Percentiles rank a stretch among this genome's conserved stretches.
phyloP scores from a whole-genome alignment of 2,329 filamentous ascomycete species.

The Ophiocordyceps polyrhachis-furcata region DNA sequence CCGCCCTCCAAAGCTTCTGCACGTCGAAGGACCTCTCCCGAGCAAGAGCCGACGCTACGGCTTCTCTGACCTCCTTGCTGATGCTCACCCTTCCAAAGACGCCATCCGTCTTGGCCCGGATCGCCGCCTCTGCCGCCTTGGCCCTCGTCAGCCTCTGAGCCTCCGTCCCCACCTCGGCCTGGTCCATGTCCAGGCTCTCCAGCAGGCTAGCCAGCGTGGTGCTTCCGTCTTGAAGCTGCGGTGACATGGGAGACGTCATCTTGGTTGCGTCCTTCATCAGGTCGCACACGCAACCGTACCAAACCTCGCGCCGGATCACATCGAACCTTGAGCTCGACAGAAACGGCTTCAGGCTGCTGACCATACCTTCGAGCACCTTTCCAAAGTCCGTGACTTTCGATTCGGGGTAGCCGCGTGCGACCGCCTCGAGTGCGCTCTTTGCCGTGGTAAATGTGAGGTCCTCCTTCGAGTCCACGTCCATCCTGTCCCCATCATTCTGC shows the following conservation, averaged over 20 bases:
- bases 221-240: constrained; percentile 3
- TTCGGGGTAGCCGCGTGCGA: constrained; percentile 30
- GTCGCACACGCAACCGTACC: constrained; percentile 31
- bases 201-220: constrained; percentile 20
- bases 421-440: constrained; percentile 30
- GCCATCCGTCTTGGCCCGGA: constrained; percentile 22
- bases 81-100: constrained; percentile 18
- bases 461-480: constrained; percentile 45
- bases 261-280: constrained; percentile 23
- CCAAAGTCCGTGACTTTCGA: constrained; percentile 17
- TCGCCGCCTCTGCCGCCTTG: constrained; percentile 23
- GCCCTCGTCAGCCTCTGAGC: constrained; percentile 28
- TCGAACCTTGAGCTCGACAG: constrained; percentile 19
- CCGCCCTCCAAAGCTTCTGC: constrained; percentile 8
- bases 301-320: constrained; percentile 27
- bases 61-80: constrained; percentile 12
- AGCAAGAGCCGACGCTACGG: constrained; percentile 14
- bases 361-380: constrained; percentile 20
- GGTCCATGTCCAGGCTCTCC: constrained; percentile 25
- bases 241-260: constrained; percentile 3
- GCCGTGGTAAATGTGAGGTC: constrained; percentile 23
- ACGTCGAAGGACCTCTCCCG: constrained; percentile 25
- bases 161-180: constrained; percentile 29
- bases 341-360: constrained; percentile 21
- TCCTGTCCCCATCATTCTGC: constrained; percentile 36